Percentiles rank a stretch among this genome's conserved stretches.
These are phyloP conservation scores for Epichloe gansuensis DNA, from an alignment of 2,329 filamentous ascomycete species.

Conservation along the genomic window DNA sequence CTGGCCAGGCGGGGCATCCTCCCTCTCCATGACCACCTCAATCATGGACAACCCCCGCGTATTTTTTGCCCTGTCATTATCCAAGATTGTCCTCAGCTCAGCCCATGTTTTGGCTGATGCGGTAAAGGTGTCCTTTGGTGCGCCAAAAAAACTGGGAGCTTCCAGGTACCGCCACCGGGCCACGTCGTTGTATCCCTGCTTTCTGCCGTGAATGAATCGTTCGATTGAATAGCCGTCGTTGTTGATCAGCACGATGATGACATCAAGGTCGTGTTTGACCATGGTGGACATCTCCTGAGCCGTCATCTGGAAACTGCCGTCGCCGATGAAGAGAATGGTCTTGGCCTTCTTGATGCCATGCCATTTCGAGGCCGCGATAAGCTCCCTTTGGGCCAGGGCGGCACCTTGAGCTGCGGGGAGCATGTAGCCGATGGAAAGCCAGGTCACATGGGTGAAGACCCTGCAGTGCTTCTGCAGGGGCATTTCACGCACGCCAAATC, in stretches of 20 bases:
- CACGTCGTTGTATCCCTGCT: conserved; percentile 41
- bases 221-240: conserved; percentile 49
- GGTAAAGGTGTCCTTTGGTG: conserved; percentile 9
- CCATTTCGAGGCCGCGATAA: conserved; percentile 12
- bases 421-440: conserved; percentile 49
- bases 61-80: background rate
- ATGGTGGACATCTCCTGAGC: conserved; percentile 54
- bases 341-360: conserved; percentile 13
- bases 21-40: conserved; percentile 7
- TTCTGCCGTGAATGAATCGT: conserved; percentile 40
- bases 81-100: conserved; percentile 3
- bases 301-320: conserved; percentile 54
- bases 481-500: conserved; percentile 39
- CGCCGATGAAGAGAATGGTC: conserved; percentile 46
- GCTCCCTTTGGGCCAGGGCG: conserved; percentile 39
- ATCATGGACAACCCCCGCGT: conserved; percentile 5
- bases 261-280: conserved; percentile 37
- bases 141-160: conserved; percentile 36
- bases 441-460: conserved; percentile 39
- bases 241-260: conserved; percentile 41
- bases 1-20: conserved; percentile 5
- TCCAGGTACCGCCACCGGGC: conserved; percentile 39
- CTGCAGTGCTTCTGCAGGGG: conserved; percentile 34
- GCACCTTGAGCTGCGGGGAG: conserved; percentile 43
- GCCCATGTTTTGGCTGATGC: conserved; percentile 5